Base-by-base conservation (phyloP, 139 green algal genomes). In the Micractinium conductrix region DNA sequence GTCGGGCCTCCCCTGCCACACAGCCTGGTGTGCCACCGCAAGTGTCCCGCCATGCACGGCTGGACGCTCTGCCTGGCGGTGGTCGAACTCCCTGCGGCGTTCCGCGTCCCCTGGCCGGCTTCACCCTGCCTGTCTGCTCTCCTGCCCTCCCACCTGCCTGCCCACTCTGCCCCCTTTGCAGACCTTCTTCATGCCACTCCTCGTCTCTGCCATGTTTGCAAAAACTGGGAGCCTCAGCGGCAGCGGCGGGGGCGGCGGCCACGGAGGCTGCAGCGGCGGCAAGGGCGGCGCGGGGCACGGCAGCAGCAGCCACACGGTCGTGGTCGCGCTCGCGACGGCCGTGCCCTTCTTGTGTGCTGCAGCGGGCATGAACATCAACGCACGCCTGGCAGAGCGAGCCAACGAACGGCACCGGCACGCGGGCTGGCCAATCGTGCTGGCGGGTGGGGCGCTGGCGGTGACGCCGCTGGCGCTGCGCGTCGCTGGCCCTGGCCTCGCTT, bases 111-210 rank as follows among this genome's bases (percentile, higher is more conserved):
- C n/a, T n/a, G n/a, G n/a, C n/a, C n/a, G n/a, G n/a, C n/a, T n/a
- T n/a, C n/a, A n/a, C n/a, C n/a, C n/a, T n/a, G n/a, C n/a, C n/a
- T n/a, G n/a, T n/a, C n/a, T n/a, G n/a, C n/a, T n/a, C n/a, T n/a
- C n/a, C n/a, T n/a, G n/a, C n/a, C n/a, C n/a, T n/a, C n/a, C n/a
- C n/a, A n/a, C n/a, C n/a, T n/a, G n/a, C n/a, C n/a, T n/a, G n/a
- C 10, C n/a, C 33, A 44, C 5, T 75, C 58, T 90, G 81, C 62
- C 71, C 44, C 24, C 48, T 22, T 28, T 62, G 24, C 67, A 80
- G 44, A 68, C 85, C 5, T 90, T 90, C 70, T 90, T 84, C 67
- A 68, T 74, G 30, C 85, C 85, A 0, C 40, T 90, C 30, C 70
- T 90, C 22, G 86, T 91, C 55, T 33, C n/a, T 2, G 35, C 40